These are phyloP conservation scores for Chalciporus pseudorubinellus DNA, from an alignment of 768 basidiomycete species.

Conservation along the genomic window DNA sequence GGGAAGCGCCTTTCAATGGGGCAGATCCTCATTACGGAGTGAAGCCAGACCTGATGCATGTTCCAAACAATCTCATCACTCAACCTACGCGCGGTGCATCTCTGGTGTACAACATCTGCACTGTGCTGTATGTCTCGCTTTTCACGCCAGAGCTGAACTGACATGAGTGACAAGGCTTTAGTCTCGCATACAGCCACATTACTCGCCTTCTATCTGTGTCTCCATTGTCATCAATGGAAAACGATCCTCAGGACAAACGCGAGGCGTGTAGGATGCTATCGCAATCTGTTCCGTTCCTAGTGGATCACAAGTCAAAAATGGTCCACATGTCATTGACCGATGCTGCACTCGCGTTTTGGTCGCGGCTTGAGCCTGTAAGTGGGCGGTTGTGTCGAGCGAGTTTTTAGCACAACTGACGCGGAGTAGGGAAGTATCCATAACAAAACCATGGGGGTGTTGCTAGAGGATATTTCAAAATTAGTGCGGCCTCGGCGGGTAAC, in stretches of 20 bases:
- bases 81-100: conserved; percentile 37
- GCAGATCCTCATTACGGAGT: conserved; percentile 28
- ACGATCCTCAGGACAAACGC: conserved; percentile 41
- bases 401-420: conserved; percentile 8
- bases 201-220: conserved; percentile 62
- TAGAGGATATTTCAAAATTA: conserved; percentile 53
- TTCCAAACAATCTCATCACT: conserved; percentile 47
- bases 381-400: not conserved
- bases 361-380: conserved; percentile 48
- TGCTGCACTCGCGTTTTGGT: conserved; percentile 64
- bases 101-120: conserved; percentile 67
- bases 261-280: conserved; percentile 51
- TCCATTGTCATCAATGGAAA: conserved; percentile 46
- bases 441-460: conserved; percentile 49
- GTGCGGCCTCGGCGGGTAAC: conserved; percentile 44
- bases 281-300: conserved; percentile 61
- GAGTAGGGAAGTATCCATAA: conserved; percentile 35
- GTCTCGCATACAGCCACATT: conserved; percentile 66
- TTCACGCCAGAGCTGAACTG: not conserved
- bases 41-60: conserved; percentile 42
- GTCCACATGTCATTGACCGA: conserved; percentile 49
- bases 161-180: conserved; percentile 24
- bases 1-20: conserved; percentile 44
- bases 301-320: conserved; percentile 56
- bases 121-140: conserved; percentile 54